Base-by-base conservation (phyloP, 2,329 filamentous ascomycete species). In the Colletotrichum euphorbiae region DNA sequence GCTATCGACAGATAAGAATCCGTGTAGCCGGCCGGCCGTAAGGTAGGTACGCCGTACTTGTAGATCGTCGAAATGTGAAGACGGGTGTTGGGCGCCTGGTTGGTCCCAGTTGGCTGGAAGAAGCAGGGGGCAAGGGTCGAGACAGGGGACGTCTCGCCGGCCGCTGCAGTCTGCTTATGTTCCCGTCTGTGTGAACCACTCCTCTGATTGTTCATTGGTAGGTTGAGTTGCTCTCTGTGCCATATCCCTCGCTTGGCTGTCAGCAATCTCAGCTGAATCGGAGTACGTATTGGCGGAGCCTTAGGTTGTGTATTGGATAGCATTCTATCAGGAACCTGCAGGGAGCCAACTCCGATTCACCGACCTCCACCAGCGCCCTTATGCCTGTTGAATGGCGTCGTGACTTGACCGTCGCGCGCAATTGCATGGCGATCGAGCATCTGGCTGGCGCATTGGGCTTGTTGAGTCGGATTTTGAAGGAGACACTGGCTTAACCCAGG, bases 41-140 rank as follows among this genome's bases (percentile, higher is more conserved):
- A 68, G 65, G 24, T 33, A 8, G 31, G 21, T 43, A n/a, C n/a
- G n/a, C n/a, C n/a, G n/a, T n/a, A n/a, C n/a, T n/a, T 7, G 48
- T 63, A 67, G 64, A 67, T 63, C 64, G 36, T 57, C 51, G 24
- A 31, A 52, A 63, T 58, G 64, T 59, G 52, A 52, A 45, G 59
- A 42, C 59, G 54, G 61, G 54, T 65, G 61, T 45, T 60, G 54
- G 48, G 50, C 15, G 66, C 55, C 31, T 60, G 66, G 65, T 60
- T 65, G 61, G 61, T 60, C 65, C 66, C 61, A 65, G 55, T 55
- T 46, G 31, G 46, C 43, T 59, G 66, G 66, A 46, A 65, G 62
- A 66, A 33, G 54, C 55, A 66, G 48, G 54, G 66, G 66, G 50
- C 66, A 69, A 48, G 66, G 65, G 61, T 48, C 19, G 48, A 48